A percentile compares a stretch with the other conserved stretches of the same genome.
phyloP scores from a whole-genome alignment of 2,329 filamentous ascomycete species.

The Fusarium drepaniforme region DNA sequence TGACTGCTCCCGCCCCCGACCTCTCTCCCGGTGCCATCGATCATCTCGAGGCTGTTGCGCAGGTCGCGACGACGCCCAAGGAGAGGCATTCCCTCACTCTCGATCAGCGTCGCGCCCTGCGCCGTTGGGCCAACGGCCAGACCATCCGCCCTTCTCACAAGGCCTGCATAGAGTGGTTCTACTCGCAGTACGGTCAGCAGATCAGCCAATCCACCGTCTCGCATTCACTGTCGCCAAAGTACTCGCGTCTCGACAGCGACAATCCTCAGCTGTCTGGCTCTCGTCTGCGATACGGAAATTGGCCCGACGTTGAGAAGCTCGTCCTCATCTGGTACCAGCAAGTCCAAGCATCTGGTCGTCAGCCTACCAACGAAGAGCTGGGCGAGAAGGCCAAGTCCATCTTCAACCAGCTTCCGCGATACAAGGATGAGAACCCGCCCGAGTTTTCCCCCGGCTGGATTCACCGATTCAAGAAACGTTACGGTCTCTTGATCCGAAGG shows the following conservation, averaged over 20 bases:
- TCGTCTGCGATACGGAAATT: slow-evolving; percentile 72
- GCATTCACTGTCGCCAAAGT: slow-evolving; percentile 72
- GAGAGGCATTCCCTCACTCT: slow-evolving; percentile 72
- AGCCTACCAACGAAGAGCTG: slow-evolving; percentile 72
- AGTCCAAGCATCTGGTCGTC: slow-evolving; percentile 63
- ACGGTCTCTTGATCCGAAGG: slow-evolving; percentile 68
- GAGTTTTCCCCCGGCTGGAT: slow-evolving; percentile 75
- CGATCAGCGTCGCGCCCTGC: slow-evolving; percentile 71
- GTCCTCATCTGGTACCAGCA: slow-evolving; percentile 68
- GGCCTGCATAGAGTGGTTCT: slow-evolving; percentile 74
- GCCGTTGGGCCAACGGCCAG: slow-evolving; percentile 70
- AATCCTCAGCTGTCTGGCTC: slow-evolving; percentile 71
- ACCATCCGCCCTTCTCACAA: slow-evolving; percentile 69
- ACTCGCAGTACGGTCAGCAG: slow-evolving; percentile 67
- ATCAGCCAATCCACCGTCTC: slow-evolving; percentile 74
- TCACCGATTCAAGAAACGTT: slow-evolving; percentile 73
- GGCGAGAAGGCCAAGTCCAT: slow-evolving; percentile 72
- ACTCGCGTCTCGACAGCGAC: slow-evolving; percentile 71
- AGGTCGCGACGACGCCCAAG: slow-evolving; percentile 43
- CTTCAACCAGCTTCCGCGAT: slow-evolving; percentile 69
- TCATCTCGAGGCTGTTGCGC: slow-evolving; percentile 30
- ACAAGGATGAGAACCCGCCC: slow-evolving; percentile 70
- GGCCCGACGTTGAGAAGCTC: slow-evolving; percentile 72
- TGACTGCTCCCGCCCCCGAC: slow-evolving; percentile 48
- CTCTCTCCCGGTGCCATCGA: slow-evolving; percentile 40